A percentile compares a stretch with the other conserved stretches of the same genome.
phyloP scores from a whole-genome alignment of 2,329 filamentous ascomycete species.

The Pseudopithomyces chartarum region DNA sequence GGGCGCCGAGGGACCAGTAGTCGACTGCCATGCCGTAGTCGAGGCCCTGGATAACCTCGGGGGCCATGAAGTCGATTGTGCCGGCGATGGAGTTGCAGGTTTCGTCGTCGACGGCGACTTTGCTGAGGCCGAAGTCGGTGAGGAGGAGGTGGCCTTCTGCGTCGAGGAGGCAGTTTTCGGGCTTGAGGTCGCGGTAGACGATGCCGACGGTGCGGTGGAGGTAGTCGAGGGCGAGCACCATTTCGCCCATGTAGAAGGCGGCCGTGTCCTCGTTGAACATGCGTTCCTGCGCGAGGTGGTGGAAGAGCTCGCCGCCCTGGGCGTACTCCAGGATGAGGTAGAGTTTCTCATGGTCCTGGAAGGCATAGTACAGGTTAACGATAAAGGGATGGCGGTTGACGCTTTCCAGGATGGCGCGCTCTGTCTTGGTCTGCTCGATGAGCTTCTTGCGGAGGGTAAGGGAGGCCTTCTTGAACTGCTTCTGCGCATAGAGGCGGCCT shows the following conservation, averaged over 20 bases:
- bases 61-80: conserved; percentile 98
- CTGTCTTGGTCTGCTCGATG: conserved; percentile 96
- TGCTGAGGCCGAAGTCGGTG: conserved; percentile 96
- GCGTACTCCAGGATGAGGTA: conserved; percentile 98
- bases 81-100: conserved; percentile 89
- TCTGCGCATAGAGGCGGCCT: conserved; percentile 92
- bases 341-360: conserved; percentile 96
- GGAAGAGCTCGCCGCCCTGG: conserved; percentile 94
- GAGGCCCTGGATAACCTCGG: conserved; percentile 85
- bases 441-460: conserved; percentile 94
- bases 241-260: conserved; percentile 98
- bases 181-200: conserved; percentile 95
- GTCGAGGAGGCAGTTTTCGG: conserved; percentile 95
- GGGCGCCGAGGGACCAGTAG: conserved; percentile 97
- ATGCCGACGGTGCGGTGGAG: conserved; percentile 91
- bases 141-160: conserved; percentile 88
- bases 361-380: conserved; percentile 97
- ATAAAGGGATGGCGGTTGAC: conserved; percentile 97
- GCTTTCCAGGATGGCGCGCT: conserved; percentile 91
- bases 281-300: conserved; percentile 88
- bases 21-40: conserved; percentile 94
- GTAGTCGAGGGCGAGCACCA: conserved; percentile 92
- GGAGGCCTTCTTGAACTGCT: conserved; percentile 97
- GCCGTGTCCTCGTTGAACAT: conserved; percentile 92
- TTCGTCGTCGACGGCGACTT: conserved; percentile 82